Evolutionary conservation across 768 basidiomycete genomes (phyloP).

Genomic region (Lactifluus piperatus): DNA sequence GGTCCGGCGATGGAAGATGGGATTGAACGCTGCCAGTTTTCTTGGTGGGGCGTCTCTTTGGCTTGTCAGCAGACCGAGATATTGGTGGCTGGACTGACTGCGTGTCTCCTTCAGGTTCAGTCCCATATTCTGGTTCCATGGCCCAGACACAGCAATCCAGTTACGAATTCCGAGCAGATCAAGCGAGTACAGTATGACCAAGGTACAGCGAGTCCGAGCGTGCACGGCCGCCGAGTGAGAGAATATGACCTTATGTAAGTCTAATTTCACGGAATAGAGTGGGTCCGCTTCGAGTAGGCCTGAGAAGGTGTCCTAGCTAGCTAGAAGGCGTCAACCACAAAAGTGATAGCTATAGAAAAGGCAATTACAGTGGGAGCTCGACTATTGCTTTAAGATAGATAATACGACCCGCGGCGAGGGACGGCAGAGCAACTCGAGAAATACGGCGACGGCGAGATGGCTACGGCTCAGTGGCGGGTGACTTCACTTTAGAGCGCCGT

Average conservation of each 20-base stretch:
- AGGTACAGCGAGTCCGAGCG: slow-evolving; percentile 2
- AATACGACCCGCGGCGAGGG: neutral
- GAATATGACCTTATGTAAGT: slow-evolving; percentile 15
- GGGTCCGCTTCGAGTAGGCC: slow-evolving; percentile 4
- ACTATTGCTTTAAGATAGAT: neutral
- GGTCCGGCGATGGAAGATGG: slow-evolving; percentile 19
- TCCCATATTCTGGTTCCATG: slow-evolving; percentile 12
- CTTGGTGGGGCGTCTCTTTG: slow-evolving; percentile 17
- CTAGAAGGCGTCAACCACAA: neutral
- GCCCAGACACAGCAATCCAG: slow-evolving; percentile 6
- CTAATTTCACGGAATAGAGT: slow-evolving; percentile 9
- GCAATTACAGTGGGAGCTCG: neutral
- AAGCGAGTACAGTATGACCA: slow-evolving; percentile 6
- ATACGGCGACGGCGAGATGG: neutral
- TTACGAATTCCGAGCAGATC: slow-evolving; percentile 7
- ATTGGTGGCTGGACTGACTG: slow-evolving; percentile 4
- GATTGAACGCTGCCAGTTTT: neutral
- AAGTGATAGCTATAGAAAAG: neutral
- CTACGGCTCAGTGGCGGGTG: neutral
- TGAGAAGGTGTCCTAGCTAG: neutral
- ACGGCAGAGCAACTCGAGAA: neutral
- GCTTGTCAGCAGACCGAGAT: slow-evolving; percentile 17
- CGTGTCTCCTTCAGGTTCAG: slow-evolving; percentile 9
- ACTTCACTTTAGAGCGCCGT: slow-evolving; percentile 12
- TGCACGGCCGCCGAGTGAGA: neutral